Evolutionary conservation across 192 early-diverging fungal species (phyloP).

Genomic region (Linnemannia exigua): DNA sequence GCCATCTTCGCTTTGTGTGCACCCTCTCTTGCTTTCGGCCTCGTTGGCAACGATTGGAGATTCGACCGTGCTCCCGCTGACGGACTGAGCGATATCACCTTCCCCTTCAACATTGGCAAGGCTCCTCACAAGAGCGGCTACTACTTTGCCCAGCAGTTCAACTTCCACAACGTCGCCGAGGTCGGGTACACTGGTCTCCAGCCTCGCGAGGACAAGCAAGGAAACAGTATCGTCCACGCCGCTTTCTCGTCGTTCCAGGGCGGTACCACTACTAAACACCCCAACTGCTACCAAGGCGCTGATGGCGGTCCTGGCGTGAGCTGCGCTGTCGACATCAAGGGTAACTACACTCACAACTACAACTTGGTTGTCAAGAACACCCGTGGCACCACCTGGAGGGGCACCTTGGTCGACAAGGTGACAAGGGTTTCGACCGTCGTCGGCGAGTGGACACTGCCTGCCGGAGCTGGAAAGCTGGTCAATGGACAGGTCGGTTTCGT

Average conservation of each 20-base stretch:
- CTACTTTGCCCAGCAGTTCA: slow-evolving; percentile 36
- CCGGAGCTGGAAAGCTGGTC: no score
- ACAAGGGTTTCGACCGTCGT: no score
- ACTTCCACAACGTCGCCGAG: background rate
- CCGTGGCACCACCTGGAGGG: no score
- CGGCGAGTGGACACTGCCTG: no score
- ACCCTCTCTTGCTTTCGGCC: slow-evolving; percentile 23
- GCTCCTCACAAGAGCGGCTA: slow-evolving; percentile 30
- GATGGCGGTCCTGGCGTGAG: slow-evolving; percentile 28
- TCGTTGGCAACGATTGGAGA: slow-evolving; percentile 11
- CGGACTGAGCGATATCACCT: slow-evolving; percentile 34
- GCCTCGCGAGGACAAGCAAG: slow-evolving; percentile 20
- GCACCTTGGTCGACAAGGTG: no score
- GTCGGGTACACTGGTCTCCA: slow-evolving; percentile 27
- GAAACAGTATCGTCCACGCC: slow-evolving; percentile 19
- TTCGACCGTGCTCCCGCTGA: slow-evolving; percentile 2
- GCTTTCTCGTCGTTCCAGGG: slow-evolving; percentile 22
- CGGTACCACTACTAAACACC: slow-evolving; percentile 16
- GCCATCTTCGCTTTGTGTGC: slow-evolving; percentile 13
- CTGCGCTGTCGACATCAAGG: slow-evolving; percentile 21
- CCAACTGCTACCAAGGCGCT: slow-evolving; percentile 14
- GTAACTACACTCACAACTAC: slow-evolving; percentile 20
- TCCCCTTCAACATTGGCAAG: slow-evolving; percentile 35
- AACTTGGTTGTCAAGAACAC: background rate
- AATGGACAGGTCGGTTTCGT: no score